phyloP scores from a whole-genome alignment of 306 rosid species.

The Dalbergia oliveri region DNA sequence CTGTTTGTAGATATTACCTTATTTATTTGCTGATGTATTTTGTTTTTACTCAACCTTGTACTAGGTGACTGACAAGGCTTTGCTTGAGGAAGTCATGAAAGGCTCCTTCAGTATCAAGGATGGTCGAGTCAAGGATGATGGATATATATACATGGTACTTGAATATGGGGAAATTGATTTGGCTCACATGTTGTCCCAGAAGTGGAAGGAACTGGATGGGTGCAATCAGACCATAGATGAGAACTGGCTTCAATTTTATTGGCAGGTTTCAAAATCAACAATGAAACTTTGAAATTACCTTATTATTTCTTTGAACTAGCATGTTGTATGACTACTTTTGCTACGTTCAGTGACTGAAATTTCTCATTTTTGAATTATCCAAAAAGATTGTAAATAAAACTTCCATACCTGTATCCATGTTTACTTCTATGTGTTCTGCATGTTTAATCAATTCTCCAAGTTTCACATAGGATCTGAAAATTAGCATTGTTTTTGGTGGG shows the following conservation, averaged over 20 bases:
- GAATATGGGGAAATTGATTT: conserved; percentile 98
- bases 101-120: conserved; percentile 81
- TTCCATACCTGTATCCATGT: conserved; percentile 1
- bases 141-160: conserved; percentile 94
- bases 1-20: conserved; percentile 13
- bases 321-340: conserved; percentile 32
- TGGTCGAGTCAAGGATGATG: conserved; percentile 92
- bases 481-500: neutral
- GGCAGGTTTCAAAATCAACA: conserved; percentile 76
- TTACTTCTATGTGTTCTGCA: conserved; percentile 20
- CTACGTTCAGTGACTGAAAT: conserved; percentile 16
- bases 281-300: conserved; percentile 26
- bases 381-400: neutral
- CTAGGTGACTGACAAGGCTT: conserved; percentile 93
- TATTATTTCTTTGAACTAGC: conserved; percentile 38
- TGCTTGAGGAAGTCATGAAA: conserved; percentile 77
- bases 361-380: conserved; percentile 6
- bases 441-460: neutral
- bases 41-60: conserved; percentile 25
- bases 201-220: conserved; percentile 88
- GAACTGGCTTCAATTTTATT: conserved; percentile 97
- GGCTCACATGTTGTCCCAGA: conserved; percentile 98
- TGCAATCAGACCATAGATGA: conserved; percentile 69
- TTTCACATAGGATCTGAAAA: conserved; percentile 10
- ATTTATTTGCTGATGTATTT: conserved; percentile 26